phyloP scores from a whole-genome alignment of 176 grass and related monocot species.

The Zoysia pacifica region DNA sequence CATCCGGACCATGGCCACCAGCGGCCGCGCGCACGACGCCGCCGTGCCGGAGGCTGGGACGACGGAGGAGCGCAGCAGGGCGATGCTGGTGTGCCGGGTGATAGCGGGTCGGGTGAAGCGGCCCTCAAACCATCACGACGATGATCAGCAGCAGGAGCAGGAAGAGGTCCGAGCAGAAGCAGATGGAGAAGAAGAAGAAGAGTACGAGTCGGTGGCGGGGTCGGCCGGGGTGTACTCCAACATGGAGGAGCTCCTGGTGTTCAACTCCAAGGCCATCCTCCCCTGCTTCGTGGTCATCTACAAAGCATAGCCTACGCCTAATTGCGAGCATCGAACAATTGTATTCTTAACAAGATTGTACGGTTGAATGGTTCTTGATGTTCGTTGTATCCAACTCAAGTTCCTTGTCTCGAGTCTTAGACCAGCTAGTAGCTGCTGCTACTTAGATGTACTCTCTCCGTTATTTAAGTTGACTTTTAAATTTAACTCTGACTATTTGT shows the following conservation, averaged over 20 bases:
- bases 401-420: too few species aligned
- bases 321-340: too few species aligned
- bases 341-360: too few species aligned
- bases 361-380: too few species aligned
- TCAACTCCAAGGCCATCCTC: constrained; percentile 78
- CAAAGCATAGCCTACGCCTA: constrained; percentile 35
- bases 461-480: too few species aligned
- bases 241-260: constrained; percentile 81
- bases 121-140: neutral
- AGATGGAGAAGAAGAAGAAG: constrained; percentile 34
- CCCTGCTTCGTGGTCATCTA: constrained; percentile 98
- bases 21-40: constrained; percentile 72
- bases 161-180: neutral
- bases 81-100: constrained; percentile 94
- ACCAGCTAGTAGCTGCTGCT: too few species aligned
- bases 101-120: constrained; percentile 33
- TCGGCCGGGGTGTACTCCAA: constrained; percentile 60
- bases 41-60: neutral
- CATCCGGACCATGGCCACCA: constrained; percentile 78
- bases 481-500: too few species aligned
- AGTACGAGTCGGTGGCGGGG: constrained; percentile 61
- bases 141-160: neutral
- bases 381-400: too few species aligned
- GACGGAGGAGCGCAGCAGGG: constrained; percentile 27
- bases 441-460: too few species aligned